Base-by-base conservation (phyloP, 176 grass and related monocot species). In the Oryza coarctata region DNA sequence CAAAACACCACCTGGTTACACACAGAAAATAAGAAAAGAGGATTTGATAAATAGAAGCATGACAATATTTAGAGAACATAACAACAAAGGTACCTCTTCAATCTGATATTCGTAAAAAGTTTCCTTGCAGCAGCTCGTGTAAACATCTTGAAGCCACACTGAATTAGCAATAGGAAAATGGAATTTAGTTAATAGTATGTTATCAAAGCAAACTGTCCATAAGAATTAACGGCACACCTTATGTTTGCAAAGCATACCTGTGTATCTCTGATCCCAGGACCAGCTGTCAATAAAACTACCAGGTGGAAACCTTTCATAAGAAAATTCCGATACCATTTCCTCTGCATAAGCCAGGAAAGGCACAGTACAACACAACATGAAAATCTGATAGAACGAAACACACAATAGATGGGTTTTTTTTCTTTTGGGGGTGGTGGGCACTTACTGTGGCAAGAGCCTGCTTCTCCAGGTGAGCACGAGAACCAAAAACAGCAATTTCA, bases 141-240 rank as follows among this genome's bases (percentile, higher is more conserved):
- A 79, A 99, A 95, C 93, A 99, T 99, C 87, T 99, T 99, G 89
- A 95, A 99, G 47, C 96, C 96, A 90, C 96, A 95, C 96, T 80
- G 31, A 44, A 88, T 87, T 43, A 41, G 27, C 60, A 85, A 73
- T 20, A 86, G 87, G 52, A 27, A 85, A 86, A 79, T 75, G 12
- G 28, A 39, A 82, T 5, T 9, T 29, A 36, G 22, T 74, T 15
- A 69, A 73, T 25, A 70, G 12, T 22, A 28, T 23, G 1, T 27
- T 15, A 18, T 7, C 15, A 29, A 60, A 29, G 55, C 25, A 22
- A 70, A 65, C 38, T 52, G 47, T n/a, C 83, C 62, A 70, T 35
- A 26, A 14, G 63, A 29, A 63, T 35, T 41, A 74, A 66, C 2
- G n/a, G 7, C 4, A 27, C n/a, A 57, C 39, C 32, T 82, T 41